phyloP scores from a whole-genome alignment of 1,284 basidiomycete genomes.

The Mycena sp. region DNA sequence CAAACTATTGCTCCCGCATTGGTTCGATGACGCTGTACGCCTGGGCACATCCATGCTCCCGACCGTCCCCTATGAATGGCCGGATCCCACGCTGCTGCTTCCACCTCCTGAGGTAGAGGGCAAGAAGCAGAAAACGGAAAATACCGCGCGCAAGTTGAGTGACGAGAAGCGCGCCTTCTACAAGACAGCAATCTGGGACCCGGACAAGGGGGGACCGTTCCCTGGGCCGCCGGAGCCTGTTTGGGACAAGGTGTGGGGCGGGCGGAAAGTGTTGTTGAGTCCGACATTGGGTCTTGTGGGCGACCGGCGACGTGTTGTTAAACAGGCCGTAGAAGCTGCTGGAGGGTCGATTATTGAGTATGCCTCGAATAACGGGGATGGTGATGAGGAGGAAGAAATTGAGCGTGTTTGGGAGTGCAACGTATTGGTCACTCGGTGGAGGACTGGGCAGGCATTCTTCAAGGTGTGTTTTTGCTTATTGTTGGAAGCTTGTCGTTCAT shows the following conservation, averaged over 20 bases:
- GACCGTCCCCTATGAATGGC: slow-evolving; percentile 77
- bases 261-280: slow-evolving; percentile 27
- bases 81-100: slow-evolving; percentile 64
- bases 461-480: slow-evolving; percentile 52
- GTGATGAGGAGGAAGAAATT: slow-evolving; percentile 39
- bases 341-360: slow-evolving; percentile 19
- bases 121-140: slow-evolving; percentile 32
- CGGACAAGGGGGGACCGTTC: slow-evolving; percentile 1
- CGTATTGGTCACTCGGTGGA: slow-evolving; percentile 73
- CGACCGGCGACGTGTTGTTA: slow-evolving; percentile 9
- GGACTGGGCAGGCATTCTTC: slow-evolving; percentile 75
- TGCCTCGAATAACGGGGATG: slow-evolving; percentile 8
- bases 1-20: slow-evolving; percentile 78
- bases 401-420: slow-evolving; percentile 64
- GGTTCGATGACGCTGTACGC: slow-evolving; percentile 84
- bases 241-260: slow-evolving; percentile 15
- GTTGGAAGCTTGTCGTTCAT: background rate
- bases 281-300: slow-evolving; percentile 15
- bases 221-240: slow-evolving; percentile 13
- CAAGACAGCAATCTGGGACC: slow-evolving; percentile 27
- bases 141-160: slow-evolving; percentile 24
- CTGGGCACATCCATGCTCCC: slow-evolving; percentile 63
- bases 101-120: slow-evolving; percentile 31
- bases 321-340: slow-evolving; percentile 22
- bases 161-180: slow-evolving; percentile 15